Percentiles rank a stretch among this genome's conserved stretches.
Evolutionary conservation across 805 yeast species (phyloP).

Genomic region (Metschnikowia colocasiae): DNA sequence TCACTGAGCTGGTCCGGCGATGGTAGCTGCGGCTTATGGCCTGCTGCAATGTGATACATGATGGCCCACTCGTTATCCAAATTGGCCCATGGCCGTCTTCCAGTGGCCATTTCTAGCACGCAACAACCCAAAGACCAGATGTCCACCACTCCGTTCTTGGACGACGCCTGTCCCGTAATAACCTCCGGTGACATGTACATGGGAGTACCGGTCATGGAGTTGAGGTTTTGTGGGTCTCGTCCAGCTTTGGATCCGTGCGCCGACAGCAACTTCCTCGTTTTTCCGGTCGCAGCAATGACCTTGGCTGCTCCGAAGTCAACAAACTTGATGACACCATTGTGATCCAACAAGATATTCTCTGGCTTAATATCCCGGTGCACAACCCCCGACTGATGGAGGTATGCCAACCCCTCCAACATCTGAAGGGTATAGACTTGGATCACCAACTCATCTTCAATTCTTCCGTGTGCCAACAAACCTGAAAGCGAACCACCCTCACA

Average conservation of each 20-base stretch:
- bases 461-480: slow-evolving; percentile 78
- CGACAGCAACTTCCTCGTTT: slow-evolving; percentile 27
- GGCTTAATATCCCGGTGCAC: slow-evolving; percentile 98
- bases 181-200: slow-evolving; percentile 99
- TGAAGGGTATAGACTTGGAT: slow-evolving; percentile 87
- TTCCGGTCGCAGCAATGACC: slow-evolving; percentile 65
- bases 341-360: slow-evolving; percentile 85
- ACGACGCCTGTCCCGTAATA: slow-evolving; percentile 68
- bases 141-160: slow-evolving; percentile 67
- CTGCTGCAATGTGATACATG: slow-evolving; percentile 97
- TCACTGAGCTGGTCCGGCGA: slow-evolving; percentile 69
- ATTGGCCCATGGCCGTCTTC: slow-evolving; percentile 94
- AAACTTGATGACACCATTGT: slow-evolving; percentile 87
- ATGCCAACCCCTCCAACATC: slow-evolving; percentile 92
- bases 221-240: slow-evolving; percentile 26
- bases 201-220: slow-evolving; percentile 84
- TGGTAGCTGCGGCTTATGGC: slow-evolving; percentile 86
- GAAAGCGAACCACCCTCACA: slow-evolving; percentile 96
- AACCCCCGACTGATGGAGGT: slow-evolving; percentile 88
- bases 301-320: slow-evolving; percentile 98
- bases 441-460: slow-evolving; percentile 93
- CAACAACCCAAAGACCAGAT: slow-evolving; percentile 98
- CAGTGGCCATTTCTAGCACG: slow-evolving; percentile 93
- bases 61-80: slow-evolving; percentile 97
- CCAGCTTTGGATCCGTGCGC: slow-evolving; percentile 5